A percentile compares a stretch with the other conserved stretches of the same genome.
phyloP scores from a whole-genome alignment of 495 filamentous ascomycete genomes.

The Clavariopsis aquatica region DNA sequence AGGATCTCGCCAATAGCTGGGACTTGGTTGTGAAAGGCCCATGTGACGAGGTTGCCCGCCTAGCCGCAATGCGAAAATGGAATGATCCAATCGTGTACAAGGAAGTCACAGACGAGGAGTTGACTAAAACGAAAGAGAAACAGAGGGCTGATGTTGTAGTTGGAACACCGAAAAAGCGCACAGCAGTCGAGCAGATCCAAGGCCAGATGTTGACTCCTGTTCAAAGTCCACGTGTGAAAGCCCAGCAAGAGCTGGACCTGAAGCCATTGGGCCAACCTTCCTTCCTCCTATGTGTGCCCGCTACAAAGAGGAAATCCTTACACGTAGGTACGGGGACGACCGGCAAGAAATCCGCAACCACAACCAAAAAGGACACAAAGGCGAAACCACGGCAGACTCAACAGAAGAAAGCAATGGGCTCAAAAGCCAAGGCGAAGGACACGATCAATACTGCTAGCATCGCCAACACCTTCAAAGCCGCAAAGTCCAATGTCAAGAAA shows the following conservation, averaged over 20 bases:
- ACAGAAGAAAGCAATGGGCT: conserved; percentile 3
- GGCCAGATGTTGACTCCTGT: conserved; percentile 28
- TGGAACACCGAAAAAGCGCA: conserved; percentile 23
- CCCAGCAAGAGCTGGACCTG: conserved; percentile 6
- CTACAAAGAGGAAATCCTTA: conserved; percentile 13
- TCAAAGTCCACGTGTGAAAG: conserved; percentile 17
- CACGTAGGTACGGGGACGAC: not conserved
- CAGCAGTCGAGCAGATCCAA: conserved; percentile 20
- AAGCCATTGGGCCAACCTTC: conserved; percentile 2
- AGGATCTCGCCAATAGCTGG: conserved; percentile 88
- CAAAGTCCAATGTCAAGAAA: not conserved
- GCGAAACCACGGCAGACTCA: not conserved
- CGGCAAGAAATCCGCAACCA: not conserved
- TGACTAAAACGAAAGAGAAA: conserved; percentile 28
- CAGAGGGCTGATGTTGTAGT: conserved; percentile 20
- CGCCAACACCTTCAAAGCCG: conserved; percentile 2
- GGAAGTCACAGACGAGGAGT: conserved; percentile 47
- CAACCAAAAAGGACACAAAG: conserved; percentile 3
- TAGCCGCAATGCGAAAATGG: conserved; percentile 73
- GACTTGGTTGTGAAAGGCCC: conserved; percentile 84
- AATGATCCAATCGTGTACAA: conserved; percentile 61
- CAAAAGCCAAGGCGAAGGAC: conserved; percentile 12
- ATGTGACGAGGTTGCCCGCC: conserved; percentile 81
- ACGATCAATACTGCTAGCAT: conserved; percentile 14
- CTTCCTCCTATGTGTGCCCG: not conserved